Base-by-base conservation (phyloP, 2,329 filamentous ascomycete genomes). In the Sporothrix variecibatus region DNA sequence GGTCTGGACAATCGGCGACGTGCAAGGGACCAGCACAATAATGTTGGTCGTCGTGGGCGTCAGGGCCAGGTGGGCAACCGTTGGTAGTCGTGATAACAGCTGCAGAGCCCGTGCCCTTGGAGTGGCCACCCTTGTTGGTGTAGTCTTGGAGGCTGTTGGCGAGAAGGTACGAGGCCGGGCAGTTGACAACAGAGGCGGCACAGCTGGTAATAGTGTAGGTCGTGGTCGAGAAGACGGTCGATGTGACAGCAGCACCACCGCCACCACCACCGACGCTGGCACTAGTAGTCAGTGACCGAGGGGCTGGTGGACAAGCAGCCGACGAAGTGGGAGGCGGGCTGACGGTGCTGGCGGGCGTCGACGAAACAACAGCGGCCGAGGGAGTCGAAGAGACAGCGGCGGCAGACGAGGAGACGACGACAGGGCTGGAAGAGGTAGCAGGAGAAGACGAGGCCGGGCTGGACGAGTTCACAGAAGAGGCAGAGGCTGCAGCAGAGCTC, bases 141-240 rank as follows among this genome's bases (percentile, higher is more conserved):
- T 67, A 58, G 78, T 76, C 56, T 77, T 75, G 64, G 79, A n/a
- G n/a, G n/a, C n/a, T n/a, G n/a, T n/a, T n/a, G n/a, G n/a, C n/a
- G n/a, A n/a, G n/a, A n/a, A n/a, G 79, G 71, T 78, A 76, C 60
- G 76, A 75, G 64, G 77, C 77, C 49, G 80, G 80, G 77, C 80
- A 81, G 77, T 81, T 80, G 76, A 77, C 75, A 31, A 80, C 79
- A 9, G 77, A 74, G 40, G 78, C 79, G 1, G 77, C 78, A 69
- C 80, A 81, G 72, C 76, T 78, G 17, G 80, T 81, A 75, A 81
- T 77, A 70, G 80, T 81, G 77, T 79, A 81, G n/a, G 74, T 77
- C 43, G 77, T 75, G 20, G 79, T 80, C 58, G 74, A 65, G 28
- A 72, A 68, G 73, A 78, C 46, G 15, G 78, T 80, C 70, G 77